Evolutionary conservation across 2,329 filamentous ascomycete genomes (phyloP).

Genomic region (Ophiostoma tasmaniense): DNA sequence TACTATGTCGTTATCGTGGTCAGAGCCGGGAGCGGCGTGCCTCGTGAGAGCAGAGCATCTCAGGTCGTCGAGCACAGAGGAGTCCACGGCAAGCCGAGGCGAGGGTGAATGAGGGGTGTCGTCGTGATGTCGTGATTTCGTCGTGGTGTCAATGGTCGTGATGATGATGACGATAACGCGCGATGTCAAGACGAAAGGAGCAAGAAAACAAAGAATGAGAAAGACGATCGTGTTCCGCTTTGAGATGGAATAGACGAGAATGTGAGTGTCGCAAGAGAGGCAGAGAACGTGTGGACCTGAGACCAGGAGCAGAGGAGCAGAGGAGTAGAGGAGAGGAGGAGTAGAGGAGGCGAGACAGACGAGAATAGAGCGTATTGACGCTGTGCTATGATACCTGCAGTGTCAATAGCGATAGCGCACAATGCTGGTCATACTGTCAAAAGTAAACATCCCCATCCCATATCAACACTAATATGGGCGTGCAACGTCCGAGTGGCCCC

Average conservation of each 20-base stretch:
- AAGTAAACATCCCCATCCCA: neutral
- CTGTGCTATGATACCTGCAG: neutral
- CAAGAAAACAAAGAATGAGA: neutral
- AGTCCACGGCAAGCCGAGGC: neutral
- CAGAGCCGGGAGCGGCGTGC: constrained; percentile 18
- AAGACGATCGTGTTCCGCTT: neutral
- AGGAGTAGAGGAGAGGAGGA: neutral
- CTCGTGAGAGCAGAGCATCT: constrained; percentile 19
- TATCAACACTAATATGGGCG: neutral
- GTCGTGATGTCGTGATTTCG: too few relatives aligned
- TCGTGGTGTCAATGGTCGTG: neutral
- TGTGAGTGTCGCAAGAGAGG: neutral
- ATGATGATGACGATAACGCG: neutral
- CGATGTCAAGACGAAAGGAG: too few relatives aligned
- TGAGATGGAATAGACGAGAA: neutral
- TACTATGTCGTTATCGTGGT: neutral
- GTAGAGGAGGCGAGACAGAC: neutral
- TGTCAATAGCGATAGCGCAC: too few relatives aligned
- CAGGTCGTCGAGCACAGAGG: constrained; percentile 10
- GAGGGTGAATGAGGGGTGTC: neutral
- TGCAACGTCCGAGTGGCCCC: neutral
- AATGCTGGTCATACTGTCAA: neutral
- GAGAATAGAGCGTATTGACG: neutral
- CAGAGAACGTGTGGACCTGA: neutral
- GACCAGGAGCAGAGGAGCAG: neutral